These are phyloP conservation scores for Mucor saturninus DNA, from an alignment of 371 early-diverging fungal species.

Conservation along the genomic window DNA sequence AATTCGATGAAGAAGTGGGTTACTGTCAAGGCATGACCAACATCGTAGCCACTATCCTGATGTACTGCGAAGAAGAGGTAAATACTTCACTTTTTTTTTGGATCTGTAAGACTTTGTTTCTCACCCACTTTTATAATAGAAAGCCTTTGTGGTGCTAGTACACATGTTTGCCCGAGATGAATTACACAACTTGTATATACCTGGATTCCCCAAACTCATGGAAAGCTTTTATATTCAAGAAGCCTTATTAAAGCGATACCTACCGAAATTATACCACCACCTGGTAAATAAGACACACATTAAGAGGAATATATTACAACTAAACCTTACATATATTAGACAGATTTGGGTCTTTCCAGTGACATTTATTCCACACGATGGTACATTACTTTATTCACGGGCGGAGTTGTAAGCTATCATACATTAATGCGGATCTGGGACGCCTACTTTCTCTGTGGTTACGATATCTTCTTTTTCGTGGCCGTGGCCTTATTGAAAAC, in stretches of 20 bases:
- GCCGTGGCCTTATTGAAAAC: conserved; percentile 59
- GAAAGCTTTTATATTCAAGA: conserved; percentile 71
- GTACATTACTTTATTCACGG: conserved; percentile 70
- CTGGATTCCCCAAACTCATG: conserved; percentile 67
- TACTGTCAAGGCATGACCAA: conserved; percentile 96
- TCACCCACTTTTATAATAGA: conserved; percentile 2
- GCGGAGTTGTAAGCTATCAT: conserved; percentile 62
- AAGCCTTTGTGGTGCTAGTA: conserved; percentile 51
- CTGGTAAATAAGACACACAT: conserved; percentile 43
- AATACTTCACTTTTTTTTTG: neutral
- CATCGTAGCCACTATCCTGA: conserved; percentile 85
- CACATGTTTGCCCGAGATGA: conserved; percentile 61
- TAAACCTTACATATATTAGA: conserved; percentile 25
- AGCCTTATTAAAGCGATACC: conserved; percentile 50
- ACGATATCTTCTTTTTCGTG: conserved; percentile 63
- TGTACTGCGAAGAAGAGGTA: conserved; percentile 93
- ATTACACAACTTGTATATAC: conserved; percentile 60
- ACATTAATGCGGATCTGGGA: conserved; percentile 70
- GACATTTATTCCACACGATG: conserved; percentile 66
- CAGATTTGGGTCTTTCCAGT: conserved; percentile 51
- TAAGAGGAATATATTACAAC: neutral
- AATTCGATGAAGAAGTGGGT: conserved; percentile 87
- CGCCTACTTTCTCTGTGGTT: conserved; percentile 59
- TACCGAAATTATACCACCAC: conserved; percentile 55
- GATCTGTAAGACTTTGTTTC: neutral